These are phyloP conservation scores for Takakia lepidozioides DNA, from an alignment of 225 moss, liverwort and hornwort genomes.

Conservation along the genomic window DNA sequence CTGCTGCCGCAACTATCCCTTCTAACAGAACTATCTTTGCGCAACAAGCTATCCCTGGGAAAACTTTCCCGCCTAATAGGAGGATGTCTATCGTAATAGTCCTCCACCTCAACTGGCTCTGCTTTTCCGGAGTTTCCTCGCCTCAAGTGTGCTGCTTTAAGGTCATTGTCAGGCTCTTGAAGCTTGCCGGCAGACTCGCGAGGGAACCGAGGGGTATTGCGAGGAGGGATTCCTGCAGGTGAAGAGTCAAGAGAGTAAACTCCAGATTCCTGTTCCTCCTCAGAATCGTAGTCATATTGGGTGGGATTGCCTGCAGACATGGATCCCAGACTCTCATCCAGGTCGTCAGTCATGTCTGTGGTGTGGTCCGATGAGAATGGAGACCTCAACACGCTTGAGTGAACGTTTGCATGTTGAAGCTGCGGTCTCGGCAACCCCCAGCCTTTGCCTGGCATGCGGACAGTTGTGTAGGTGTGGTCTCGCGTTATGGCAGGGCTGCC, in stretches of 20 bases:
- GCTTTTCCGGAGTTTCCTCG: slow-evolving; percentile 22
- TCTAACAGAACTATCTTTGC: slow-evolving; percentile 23
- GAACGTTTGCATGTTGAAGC: slow-evolving; percentile 69
- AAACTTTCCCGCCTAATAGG: slow-evolving; percentile 37
- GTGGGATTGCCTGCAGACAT: slow-evolving; percentile 73
- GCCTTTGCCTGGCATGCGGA: slow-evolving; percentile 21
- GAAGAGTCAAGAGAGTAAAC: slow-evolving; percentile 51
- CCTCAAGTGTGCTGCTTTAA: no score
- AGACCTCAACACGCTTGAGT: slow-evolving; percentile 63
- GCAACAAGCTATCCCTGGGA: slow-evolving; percentile 29
- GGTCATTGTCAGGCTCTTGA: no score
- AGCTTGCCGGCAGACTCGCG: no score
- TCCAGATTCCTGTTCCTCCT: slow-evolving; percentile 68
- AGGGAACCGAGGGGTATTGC: no score
- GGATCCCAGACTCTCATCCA: slow-evolving; percentile 99
- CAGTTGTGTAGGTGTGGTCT: slow-evolving; percentile 20
- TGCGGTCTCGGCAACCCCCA: slow-evolving; percentile 79
- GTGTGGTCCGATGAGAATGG: slow-evolving; percentile 55
- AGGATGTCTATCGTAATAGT: slow-evolving; percentile 37
- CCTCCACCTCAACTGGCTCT: slow-evolving; percentile 35
- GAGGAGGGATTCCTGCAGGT: slow-evolving; percentile 36
- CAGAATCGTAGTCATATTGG: slow-evolving; percentile 69
- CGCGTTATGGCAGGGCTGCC: slow-evolving; percentile 39
- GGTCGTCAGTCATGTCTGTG: slow-evolving; percentile 57
- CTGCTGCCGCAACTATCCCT: slow-evolving; percentile 10